Evolutionary conservation across 2,329 filamentous ascomycete genomes (phyloP).

Genomic region (Davidsoniella virescens): DNA sequence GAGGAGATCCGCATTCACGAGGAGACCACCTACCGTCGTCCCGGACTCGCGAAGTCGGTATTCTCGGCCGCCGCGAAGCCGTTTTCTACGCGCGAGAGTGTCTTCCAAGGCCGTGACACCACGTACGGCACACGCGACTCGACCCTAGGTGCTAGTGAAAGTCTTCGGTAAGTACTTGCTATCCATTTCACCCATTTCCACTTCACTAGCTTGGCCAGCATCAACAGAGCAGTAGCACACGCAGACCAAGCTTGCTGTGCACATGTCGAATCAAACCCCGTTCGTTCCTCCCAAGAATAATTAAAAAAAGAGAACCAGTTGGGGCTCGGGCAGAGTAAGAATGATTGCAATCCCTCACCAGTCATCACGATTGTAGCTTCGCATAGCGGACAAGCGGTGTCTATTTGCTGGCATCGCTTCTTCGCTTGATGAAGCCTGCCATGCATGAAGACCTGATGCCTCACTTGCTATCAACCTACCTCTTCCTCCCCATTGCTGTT

Average conservation of each 20-base stretch:
- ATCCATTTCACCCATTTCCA: background rate
- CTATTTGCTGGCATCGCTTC: background rate
- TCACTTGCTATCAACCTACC: too few relatives aligned
- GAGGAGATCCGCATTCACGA: slow-evolving; percentile 11
- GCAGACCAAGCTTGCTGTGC: background rate
- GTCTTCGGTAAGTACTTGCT: slow-evolving; percentile 8
- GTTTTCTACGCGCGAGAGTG: slow-evolving; percentile 2
- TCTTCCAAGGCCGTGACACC: slow-evolving; percentile 2
- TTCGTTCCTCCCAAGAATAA: background rate
- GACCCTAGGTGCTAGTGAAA: slow-evolving; percentile 8
- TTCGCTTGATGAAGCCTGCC: background rate
- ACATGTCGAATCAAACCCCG: background rate
- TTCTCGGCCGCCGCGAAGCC: slow-evolving; percentile 4
- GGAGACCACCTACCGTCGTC: slow-evolving; percentile 10
- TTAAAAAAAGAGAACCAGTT: too few relatives aligned
- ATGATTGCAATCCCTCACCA: too few relatives aligned
- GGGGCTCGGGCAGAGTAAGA: too few relatives aligned
- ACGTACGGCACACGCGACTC: slow-evolving; percentile 4
- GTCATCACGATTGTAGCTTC: background rate
- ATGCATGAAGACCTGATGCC: too few relatives aligned
- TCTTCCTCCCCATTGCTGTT: too few relatives aligned
- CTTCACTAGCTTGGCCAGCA: background rate
- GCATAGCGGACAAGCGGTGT: background rate
- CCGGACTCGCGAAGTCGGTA: slow-evolving; percentile 6
- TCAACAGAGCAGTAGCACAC: too few relatives aligned